phyloP scores from a whole-genome alignment of 202 grass and related monocot genomes.

The Panicum hallii region DNA sequence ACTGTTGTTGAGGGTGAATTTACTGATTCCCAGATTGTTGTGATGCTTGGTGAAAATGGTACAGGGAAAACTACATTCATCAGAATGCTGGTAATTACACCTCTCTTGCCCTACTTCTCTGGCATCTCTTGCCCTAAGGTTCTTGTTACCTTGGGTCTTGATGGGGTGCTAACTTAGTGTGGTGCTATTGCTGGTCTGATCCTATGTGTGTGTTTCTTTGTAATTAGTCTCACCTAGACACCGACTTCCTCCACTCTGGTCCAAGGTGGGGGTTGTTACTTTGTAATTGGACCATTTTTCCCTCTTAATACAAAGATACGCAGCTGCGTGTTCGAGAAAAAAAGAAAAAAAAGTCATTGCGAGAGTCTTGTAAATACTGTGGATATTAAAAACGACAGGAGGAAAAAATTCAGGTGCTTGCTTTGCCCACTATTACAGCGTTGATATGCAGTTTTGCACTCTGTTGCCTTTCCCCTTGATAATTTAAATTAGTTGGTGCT shows the following conservation, averaged over 20 bases:
- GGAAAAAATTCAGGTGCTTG: not conserved
- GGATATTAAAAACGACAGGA: not conserved
- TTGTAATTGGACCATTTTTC: too few relatives aligned
- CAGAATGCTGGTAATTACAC: slow-evolving; percentile 73
- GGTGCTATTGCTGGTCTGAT: too few relatives aligned
- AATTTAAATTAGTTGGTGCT: slow-evolving; percentile 7
- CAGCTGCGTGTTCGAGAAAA: too few relatives aligned
- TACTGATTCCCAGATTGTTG: slow-evolving; percentile 93
- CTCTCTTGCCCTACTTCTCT: not conserved
- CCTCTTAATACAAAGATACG: too few relatives aligned
- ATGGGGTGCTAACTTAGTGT: too few relatives aligned
- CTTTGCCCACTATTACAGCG: slow-evolving; percentile 6
- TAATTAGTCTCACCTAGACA: too few relatives aligned
- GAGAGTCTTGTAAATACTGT: not conserved
- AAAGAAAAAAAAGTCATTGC: not conserved
- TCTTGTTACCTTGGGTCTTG: too few relatives aligned
- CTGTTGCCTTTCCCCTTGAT: not conserved
- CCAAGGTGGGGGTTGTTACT: too few relatives aligned
- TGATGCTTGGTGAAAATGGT: slow-evolving; percentile 95
- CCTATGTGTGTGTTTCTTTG: too few relatives aligned
- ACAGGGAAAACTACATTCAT: slow-evolving; percentile 98
- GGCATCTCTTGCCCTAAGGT: not conserved
- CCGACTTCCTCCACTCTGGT: too few relatives aligned
- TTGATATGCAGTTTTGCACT: not conserved
- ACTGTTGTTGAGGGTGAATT: slow-evolving; percentile 83